These are phyloP conservation scores for Aphanocladium album DNA, from an alignment of 2,329 filamentous ascomycete species.

Conservation along the genomic window DNA sequence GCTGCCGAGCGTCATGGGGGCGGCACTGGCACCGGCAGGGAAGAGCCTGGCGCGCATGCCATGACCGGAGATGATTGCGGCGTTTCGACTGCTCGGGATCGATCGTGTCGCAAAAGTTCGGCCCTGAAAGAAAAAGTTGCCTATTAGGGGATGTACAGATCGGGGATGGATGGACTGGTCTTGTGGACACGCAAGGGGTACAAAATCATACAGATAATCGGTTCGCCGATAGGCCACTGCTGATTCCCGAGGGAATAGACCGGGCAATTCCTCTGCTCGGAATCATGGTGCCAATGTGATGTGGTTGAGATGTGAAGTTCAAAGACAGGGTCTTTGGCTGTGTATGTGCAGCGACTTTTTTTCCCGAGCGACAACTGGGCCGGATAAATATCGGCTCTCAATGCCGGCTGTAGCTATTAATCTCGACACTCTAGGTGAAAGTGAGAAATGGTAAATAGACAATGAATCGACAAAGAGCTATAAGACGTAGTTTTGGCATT, in stretches of 20 bases:
- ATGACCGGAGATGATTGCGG: constrained; percentile 11
- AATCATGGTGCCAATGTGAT: constrained; percentile 34
- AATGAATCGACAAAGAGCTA: not conserved
- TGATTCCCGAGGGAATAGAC: constrained; percentile 30
- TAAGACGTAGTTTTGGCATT: not conserved
- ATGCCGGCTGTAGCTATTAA: too few relatives aligned
- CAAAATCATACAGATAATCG: constrained; percentile 24
- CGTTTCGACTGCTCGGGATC: constrained; percentile 20
- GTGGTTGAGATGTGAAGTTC: constrained; percentile 9
- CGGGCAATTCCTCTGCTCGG: constrained; percentile 41
- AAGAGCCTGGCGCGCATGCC: not conserved
- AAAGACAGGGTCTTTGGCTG: constrained; percentile 19
- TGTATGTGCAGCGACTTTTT: constrained; percentile 25
- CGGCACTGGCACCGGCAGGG: constrained; percentile 15
- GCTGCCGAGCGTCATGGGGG: constrained; percentile 27
- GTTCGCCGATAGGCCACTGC: constrained; percentile 25
- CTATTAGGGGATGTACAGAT: constrained; percentile 2
- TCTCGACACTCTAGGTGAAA: too few relatives aligned
- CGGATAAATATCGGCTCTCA: constrained; percentile 33
- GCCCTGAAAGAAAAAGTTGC: constrained; percentile 20
- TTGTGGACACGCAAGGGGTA: not conserved
- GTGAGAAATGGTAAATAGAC: too few relatives aligned
- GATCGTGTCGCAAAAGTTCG: constrained; percentile 21
- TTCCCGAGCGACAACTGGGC: constrained; percentile 18
- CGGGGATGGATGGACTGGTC: not conserved